phyloP scores from a whole-genome alignment of 2,329 filamentous ascomycete genomes.

The Cadophora sp. region DNA sequence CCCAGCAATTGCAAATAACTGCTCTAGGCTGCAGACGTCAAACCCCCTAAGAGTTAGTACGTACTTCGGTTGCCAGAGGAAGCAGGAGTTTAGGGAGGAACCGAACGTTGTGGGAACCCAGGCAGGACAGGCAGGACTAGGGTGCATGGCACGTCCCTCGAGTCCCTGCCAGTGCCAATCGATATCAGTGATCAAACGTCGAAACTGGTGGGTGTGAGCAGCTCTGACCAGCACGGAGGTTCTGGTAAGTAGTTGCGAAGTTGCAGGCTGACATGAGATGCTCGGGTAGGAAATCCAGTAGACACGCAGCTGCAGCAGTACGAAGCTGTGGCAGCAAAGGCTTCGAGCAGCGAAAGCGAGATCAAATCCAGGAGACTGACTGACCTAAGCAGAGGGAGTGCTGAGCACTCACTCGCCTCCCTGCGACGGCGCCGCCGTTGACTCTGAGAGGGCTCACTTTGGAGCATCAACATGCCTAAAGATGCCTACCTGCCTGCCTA shows the following conservation, averaged over 20 bases:
- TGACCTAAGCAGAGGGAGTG: neutral
- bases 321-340: neutral
- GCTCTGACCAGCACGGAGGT: neutral
- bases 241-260: neutral
- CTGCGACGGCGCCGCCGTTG: neutral
- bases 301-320: neutral
- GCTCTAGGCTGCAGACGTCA: conserved; percentile 1
- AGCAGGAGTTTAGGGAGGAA: neutral
- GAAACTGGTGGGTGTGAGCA: neutral
- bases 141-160: neutral
- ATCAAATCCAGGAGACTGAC: neutral
- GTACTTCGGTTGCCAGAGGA: neutral
- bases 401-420: neutral
- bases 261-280: conserved; percentile 12
- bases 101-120: neutral
- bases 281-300: neutral
- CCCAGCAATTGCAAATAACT: conserved; percentile 5
- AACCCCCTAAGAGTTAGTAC: conserved; percentile 10
- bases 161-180: conserved; percentile 7
- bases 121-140: neutral
- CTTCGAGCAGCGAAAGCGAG: conserved; percentile 6
- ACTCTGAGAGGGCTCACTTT: neutral
- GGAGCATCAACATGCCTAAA: neutral
- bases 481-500: too few relatives aligned
- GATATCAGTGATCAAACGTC: neutral